Evolutionary conservation across 2,329 filamentous ascomycete genomes (phyloP), one percentile per base, ranked within the genome.

Genomic region (Penicillium sp.): DNA sequence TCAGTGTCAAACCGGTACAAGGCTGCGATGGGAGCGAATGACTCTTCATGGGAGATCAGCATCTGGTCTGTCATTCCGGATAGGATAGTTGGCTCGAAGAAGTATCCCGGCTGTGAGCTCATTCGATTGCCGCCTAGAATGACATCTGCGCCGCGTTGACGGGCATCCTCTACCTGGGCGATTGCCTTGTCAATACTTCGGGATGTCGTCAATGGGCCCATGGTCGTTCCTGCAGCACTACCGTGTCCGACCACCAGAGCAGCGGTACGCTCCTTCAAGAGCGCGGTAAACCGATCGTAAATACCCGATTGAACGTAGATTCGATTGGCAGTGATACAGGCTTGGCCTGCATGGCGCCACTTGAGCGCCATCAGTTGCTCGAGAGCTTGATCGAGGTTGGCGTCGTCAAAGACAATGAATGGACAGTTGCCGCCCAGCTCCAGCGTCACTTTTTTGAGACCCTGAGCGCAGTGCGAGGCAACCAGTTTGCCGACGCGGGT

Each of bases 1-100:
- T 84, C 81, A 0, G 72, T 78, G 15, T 82, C 75, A 46, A 85
- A 84, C 39, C 71, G 70, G 51, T 80, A 80, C 34, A 85, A 60
- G 0, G 79, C 79, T 15, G 74, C 69, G 22, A 84, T 71, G 0
- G 80, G 80, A 0, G 77, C 79, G 50, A 85, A 84, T 0, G 74
- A 77, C 61, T 84, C 80, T 50, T 84, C 80, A 1, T 67, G 63
- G 2, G 67, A 69, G 25, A 76, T 68, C 18, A 68, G 48, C 78
- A 83, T 82, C 2, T 77, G 69, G 7, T 68, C 62, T 5, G 69
- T 77, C 45, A 79, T 75, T 3, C 74, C 72, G 0, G 72, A 72
- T 27, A 85, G 72, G 38, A 84, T 74, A 0, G 80, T 84, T 1
- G 79, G 80, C 55, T 82, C 73, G 60, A 84, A 83, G 68, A 84